Evolutionary conservation across 495 filamentous ascomycete species (phyloP), one percentile per base, ranked within the genome.

Genomic region (Cercophora newfieldiana): DNA sequence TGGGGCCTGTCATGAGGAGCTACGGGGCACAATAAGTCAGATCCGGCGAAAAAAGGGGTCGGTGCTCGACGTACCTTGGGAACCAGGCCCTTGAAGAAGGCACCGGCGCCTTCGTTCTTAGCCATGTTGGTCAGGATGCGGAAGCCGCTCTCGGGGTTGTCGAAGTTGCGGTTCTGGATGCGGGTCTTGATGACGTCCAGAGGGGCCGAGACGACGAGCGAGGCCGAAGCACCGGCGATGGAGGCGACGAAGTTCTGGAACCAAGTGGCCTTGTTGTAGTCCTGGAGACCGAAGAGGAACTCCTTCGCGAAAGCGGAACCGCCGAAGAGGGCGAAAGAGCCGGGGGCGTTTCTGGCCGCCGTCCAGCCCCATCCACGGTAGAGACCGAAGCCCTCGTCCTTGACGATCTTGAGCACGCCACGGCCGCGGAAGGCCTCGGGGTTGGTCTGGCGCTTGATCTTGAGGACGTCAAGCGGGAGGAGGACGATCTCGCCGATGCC

Each of bases 381-480:
- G 50, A 99, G 81, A 37, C 93, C 93, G 76, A 98, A 94, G 31
- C 95, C 96, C 77, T 99, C 95, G 78, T 99, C 95, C 59, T 85
- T 81, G 65, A 99, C 83, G 61, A 99, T 97, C 77, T 86, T 88
- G 74, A 97, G 85, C 21, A 98, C 82, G 58, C 96, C 96, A 72
- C 95, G 90, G 69, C 94, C 94, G 64, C 93, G 86, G 87, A 99
- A 99, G 50, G 95, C 93, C 72, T 97, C 95, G 31, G 95, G 95
- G 85, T 99, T 99, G 44, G 95, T 99, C 81, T 99, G 95, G 69
- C 95, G 90, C 85, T 98, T 98, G 83, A 99, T 99, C 86, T 99
- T 99, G 25, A 99, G 84, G 14, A 99, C 95, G 71, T 99, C 95
- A 31, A 99, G 86, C 49, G 95, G 95, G 24, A 99, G 86, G 3